Conservation (phyloP, 345 rosid genomes). For the Triadica sebifera region DNA sequence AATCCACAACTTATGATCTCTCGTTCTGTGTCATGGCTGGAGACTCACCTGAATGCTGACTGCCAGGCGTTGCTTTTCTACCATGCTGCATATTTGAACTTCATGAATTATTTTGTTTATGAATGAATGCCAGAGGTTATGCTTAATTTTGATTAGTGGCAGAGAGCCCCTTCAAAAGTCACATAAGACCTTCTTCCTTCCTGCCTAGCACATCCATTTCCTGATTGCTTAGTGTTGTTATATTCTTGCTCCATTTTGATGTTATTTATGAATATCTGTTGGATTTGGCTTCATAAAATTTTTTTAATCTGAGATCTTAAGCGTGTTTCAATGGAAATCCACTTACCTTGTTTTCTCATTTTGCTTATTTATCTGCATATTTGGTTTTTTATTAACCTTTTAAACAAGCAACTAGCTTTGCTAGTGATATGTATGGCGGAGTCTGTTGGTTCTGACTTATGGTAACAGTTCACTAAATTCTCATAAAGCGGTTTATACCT, state of each 20-base stretch:
- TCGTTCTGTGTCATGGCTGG: neutral
- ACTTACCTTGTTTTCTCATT: too few relatives aligned
- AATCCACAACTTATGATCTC: neutral
- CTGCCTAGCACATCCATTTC: neutral
- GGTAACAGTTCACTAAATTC: neutral
- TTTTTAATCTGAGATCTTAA: too few relatives aligned
- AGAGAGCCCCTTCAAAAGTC: neutral
- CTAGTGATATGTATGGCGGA: neutral
- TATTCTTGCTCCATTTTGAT: too few relatives aligned
- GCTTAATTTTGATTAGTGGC: neutral
- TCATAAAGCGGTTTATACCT: too few relatives aligned
- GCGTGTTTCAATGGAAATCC: too few relatives aligned
- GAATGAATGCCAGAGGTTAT: neutral
- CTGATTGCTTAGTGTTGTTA: too few relatives aligned
- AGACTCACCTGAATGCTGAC: neutral
- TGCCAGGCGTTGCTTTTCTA: neutral
- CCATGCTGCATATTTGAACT: neutral
- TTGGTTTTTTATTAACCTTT: too few relatives aligned
- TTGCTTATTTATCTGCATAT: too few relatives aligned
- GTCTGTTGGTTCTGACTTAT: neutral
- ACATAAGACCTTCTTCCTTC: neutral
- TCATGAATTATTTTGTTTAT: neutral
- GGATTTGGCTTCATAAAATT: too few relatives aligned
- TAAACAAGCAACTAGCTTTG: too few relatives aligned
- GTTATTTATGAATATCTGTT: too few relatives aligned